A percentile compares a stretch with the other conserved stretches of the same genome.
These are phyloP conservation scores for Cyberlindnera mycetangii DNA, from an alignment of 805 yeast species.

Conservation along the genomic window DNA sequence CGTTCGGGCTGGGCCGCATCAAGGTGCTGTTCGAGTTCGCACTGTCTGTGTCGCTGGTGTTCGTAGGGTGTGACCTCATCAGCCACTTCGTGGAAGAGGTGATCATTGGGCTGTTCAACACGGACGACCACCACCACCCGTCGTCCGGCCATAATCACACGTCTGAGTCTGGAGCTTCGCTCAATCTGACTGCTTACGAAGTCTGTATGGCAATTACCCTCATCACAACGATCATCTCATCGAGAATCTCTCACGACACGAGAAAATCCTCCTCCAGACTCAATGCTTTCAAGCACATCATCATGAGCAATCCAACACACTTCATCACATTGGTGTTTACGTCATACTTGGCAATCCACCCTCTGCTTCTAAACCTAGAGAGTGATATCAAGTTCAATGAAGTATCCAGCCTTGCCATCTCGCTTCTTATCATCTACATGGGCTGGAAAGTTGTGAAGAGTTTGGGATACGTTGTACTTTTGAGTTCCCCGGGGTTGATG, in stretches of 20 bases:
- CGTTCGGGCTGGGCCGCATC: conserved; percentile 90
- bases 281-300: conserved; percentile 15
- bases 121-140: conserved; percentile 10
- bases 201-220: conserved; percentile 26
- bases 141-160: conserved; percentile 28
- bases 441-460: conserved; percentile 52
- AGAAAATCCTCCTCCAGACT: not conserved
- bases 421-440: conserved; percentile 42
- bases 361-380: conserved; percentile 30
- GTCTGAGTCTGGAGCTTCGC: conserved; percentile 11
- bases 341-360: conserved; percentile 38
- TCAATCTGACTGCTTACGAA: conserved; percentile 32
- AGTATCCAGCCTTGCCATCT: conserved; percentile 43
- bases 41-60: conserved; percentile 74
- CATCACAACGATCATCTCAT: conserved; percentile 33
- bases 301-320: conserved; percentile 32
- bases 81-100: conserved; percentile 85
- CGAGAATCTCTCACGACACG: conserved; percentile 20
- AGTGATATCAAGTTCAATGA: conserved; percentile 35
- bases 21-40: conserved; percentile 90
- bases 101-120: conserved; percentile 27
- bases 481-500: conserved; percentile 49
- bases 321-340: conserved; percentile 44
- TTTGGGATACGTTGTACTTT: conserved; percentile 49
- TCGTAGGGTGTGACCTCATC: conserved; percentile 86